Evolutionary conservation across 495 filamentous ascomycete genomes (phyloP), one percentile per base, ranked within the genome.

Genomic region (Collariella sp.): DNA sequence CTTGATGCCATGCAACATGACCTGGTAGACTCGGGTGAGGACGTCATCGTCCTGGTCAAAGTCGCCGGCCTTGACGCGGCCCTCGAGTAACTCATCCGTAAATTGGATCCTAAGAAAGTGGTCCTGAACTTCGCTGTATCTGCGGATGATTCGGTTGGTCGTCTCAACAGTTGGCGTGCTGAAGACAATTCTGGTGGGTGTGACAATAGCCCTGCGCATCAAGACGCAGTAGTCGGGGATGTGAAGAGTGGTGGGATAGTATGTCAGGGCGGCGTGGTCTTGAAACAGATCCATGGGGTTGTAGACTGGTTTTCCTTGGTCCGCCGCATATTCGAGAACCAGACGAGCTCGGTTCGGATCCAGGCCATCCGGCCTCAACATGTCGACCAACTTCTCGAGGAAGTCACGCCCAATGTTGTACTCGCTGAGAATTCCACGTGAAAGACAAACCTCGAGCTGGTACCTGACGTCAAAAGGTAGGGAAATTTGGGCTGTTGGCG

Each of bases 71-170:
- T 33, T 66, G 35, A 72, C 70, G 46, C 72, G 71, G 6, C 79
- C 75, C 45, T 83, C 68, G 1, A 58, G 52, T 1, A 65, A 76
- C 67, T 97, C 93, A 53, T 96, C 93, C 0, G 83, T 85, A 63
- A 99, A 96, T 55, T 89, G 84, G 19, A 97, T 83, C 3, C 93
- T 83, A n/a, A 98, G 73, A 54, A 98, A 98, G 9, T 84, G 81
- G 62, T 96, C 89, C n/a, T 75, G 68, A 46, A 84, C 67, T 36
- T 82, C 68, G 6, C 73, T 67, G 64, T 83, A 94, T 10, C 83
- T 75, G 34, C 93, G 79, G 24, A 95, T 78, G 4, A 98, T 83
- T 7, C 91, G 80, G 61, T 98, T 98, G 0, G 91, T 89, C 0
- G 83, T 87, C 60, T 98, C 93, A 0, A 94, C 79, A 0, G 76